Evolutionary conservation across 2,329 filamentous ascomycete genomes (phyloP).

Genomic region (Monilinia aucupariae): DNA sequence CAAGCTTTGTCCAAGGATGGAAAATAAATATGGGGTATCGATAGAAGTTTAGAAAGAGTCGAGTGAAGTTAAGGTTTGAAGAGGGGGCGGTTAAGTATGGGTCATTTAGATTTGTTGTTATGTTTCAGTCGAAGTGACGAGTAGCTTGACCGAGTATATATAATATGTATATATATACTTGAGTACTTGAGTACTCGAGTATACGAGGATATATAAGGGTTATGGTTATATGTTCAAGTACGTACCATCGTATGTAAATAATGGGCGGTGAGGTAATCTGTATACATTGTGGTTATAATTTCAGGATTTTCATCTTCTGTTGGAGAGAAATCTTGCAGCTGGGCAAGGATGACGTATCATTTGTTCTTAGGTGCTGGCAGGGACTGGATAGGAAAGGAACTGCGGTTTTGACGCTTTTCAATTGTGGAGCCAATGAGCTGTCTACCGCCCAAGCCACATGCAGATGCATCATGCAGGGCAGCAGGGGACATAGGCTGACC

Average conservation of each 20-base stretch:
- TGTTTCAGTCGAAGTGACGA: conserved; percentile 11
- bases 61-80: not conserved
- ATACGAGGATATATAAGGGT: too few relatives aligned
- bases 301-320: not conserved
- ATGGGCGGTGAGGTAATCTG: conserved; percentile 11
- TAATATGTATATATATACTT: conserved; percentile 8
- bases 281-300: not conserved
- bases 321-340: not conserved
- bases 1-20: not conserved
- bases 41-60: not conserved
- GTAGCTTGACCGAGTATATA: conserved; percentile 16
- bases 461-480: not conserved
- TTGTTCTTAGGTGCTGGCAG: not conserved
- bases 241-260: not conserved
- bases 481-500: not conserved
- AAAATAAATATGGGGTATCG: conserved; percentile 5
- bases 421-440: conserved; percentile 15
- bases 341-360: conserved; percentile 10
- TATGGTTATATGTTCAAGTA: conserved; percentile 4
- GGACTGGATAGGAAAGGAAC: not conserved
- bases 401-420: not conserved
- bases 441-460: conserved; percentile 1
- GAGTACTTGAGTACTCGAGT: too few relatives aligned
- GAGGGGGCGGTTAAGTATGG: not conserved
- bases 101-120: not conserved